These are phyloP conservation scores for Pestalotiopsis fici DNA, from an alignment of 2,329 filamentous ascomycete species.

Conservation along the genomic window DNA sequence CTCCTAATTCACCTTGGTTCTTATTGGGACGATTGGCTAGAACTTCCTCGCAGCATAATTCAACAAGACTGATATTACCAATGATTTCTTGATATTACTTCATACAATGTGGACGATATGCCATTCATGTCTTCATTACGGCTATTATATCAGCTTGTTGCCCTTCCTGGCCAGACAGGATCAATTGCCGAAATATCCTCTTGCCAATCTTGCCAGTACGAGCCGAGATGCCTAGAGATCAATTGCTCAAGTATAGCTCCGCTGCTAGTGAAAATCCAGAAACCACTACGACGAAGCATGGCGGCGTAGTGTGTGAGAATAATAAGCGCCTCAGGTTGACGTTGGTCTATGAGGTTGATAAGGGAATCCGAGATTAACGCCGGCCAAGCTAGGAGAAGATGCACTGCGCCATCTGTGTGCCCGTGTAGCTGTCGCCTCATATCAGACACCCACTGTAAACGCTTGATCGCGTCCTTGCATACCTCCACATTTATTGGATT, in stretches of 20 bases:
- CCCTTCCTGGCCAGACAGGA: not conserved
- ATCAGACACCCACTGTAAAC: not conserved
- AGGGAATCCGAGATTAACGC: not conserved
- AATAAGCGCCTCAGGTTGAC: not conserved
- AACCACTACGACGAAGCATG: not conserved
- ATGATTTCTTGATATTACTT: not conserved
- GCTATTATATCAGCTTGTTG: not conserved
- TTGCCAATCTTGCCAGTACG: slow-evolving; percentile 1
- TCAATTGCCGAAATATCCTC: not conserved
- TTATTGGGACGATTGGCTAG: not conserved
- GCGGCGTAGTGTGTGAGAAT: not conserved
- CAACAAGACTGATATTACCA: not conserved
- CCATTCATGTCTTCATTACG: not conserved
- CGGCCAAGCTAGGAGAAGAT: not conserved
- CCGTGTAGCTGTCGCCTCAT: not conserved
- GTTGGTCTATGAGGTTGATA: not conserved
- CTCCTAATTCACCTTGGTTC: not conserved
- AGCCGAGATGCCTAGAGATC: not conserved
- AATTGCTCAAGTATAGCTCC: not conserved
- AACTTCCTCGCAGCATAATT: not conserved
- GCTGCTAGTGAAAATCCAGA: not conserved
- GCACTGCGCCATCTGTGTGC: not conserved
- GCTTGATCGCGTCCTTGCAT: not conserved
- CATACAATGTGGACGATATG: not conserved
- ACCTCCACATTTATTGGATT: not conserved